Percentiles rank a stretch among this genome's conserved stretches.
Evolutionary conservation across 179 eudicot species (phyloP).

Genomic region (Silene coronaria): DNA sequence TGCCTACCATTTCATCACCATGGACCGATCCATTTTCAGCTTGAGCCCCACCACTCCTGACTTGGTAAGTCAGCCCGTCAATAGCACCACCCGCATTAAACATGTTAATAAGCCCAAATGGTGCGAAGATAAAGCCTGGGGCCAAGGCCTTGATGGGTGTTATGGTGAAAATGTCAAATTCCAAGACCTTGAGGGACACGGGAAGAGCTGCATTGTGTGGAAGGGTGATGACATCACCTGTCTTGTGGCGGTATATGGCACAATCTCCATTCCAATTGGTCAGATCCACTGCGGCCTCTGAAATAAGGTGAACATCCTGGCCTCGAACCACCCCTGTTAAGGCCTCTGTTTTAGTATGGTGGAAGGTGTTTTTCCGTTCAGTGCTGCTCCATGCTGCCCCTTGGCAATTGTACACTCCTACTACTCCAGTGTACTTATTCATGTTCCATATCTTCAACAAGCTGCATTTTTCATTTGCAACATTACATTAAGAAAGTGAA

Average conservation of each 20-base stretch:
- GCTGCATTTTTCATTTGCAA: slow-evolving; percentile 31
- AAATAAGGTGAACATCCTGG: slow-evolving; percentile 64
- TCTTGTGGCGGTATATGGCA: slow-evolving; percentile 46
- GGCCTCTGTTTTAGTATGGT: slow-evolving; percentile 43
- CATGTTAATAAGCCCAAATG: slow-evolving; percentile 82
- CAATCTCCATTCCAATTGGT: slow-evolving; percentile 58
- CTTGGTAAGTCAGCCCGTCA: slow-evolving; percentile 51
- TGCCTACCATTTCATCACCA: slow-evolving; percentile 35
- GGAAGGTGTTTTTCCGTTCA: slow-evolving; percentile 70
- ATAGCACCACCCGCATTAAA: slow-evolving; percentile 95
- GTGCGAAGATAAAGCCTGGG: slow-evolving; percentile 57
- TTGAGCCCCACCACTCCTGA: slow-evolving; percentile 35
- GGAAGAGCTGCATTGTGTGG: slow-evolving; percentile 49
- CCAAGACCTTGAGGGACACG: slow-evolving; percentile 70
- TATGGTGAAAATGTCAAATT: slow-evolving; percentile 57
- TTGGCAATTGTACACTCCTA: slow-evolving; percentile 97
- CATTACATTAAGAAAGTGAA: background rate
- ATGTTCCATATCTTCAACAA: slow-evolving; percentile 95
- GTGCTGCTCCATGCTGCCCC: slow-evolving; percentile 89
- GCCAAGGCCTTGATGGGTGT: slow-evolving; percentile 58
- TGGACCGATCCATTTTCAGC: slow-evolving; percentile 25
- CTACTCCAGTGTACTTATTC: slow-evolving; percentile 90
- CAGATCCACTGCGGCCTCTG: slow-evolving; percentile 46
- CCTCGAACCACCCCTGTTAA: slow-evolving; percentile 53
- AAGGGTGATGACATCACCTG: slow-evolving; percentile 39